These are phyloP conservation scores for Pigoraptor vietnamica DNA, from an alignment of 78 protist species.

Conservation along the genomic window DNA sequence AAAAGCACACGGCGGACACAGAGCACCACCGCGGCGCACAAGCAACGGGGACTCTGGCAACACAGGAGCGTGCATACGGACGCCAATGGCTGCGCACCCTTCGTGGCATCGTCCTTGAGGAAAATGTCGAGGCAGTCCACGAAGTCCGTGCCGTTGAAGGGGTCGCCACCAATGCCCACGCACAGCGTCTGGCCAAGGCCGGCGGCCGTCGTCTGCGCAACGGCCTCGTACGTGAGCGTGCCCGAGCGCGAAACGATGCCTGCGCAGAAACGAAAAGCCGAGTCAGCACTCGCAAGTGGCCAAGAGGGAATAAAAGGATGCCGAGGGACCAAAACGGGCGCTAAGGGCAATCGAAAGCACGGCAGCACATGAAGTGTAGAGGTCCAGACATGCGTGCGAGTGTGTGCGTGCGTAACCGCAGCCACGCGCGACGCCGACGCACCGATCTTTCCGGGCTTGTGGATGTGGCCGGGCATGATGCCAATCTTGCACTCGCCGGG, in stretches of 20 bases:
- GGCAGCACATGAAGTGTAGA: too few species aligned
- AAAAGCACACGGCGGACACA: too few species aligned
- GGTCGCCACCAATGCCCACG: slow-evolving; percentile 99
- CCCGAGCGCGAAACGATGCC: slow-evolving; percentile 95
- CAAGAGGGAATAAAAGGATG: too few species aligned
- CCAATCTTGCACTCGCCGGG: slow-evolving; percentile 99
- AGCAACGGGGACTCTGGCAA: too few species aligned
- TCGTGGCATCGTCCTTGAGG: slow-evolving; percentile 85
- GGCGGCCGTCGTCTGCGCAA: slow-evolving; percentile 91
- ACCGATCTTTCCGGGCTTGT: slow-evolving; percentile 92
- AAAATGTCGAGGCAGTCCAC: slow-evolving; percentile 88
- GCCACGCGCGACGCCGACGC: not conserved
- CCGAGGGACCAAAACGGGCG: too few species aligned
- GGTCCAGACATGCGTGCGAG: too few species aligned
- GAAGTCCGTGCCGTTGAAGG: slow-evolving; percentile 99
- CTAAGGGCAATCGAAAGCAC: not conserved
- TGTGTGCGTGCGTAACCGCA: too few species aligned
- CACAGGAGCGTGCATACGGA: too few species aligned
- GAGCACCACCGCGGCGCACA: too few species aligned
- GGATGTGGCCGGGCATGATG: slow-evolving; percentile 99
- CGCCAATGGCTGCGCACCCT: too few species aligned
- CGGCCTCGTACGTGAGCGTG: slow-evolving; percentile 99
- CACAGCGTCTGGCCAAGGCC: slow-evolving; percentile 95
- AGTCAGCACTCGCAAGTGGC: too few species aligned
- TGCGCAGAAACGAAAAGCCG: not conserved